Evolutionary conservation across 192 early-diverging fungal species (phyloP), one percentile per base, ranked within the genome.

Genomic region (Phlyctochytrium arcticum): DNA sequence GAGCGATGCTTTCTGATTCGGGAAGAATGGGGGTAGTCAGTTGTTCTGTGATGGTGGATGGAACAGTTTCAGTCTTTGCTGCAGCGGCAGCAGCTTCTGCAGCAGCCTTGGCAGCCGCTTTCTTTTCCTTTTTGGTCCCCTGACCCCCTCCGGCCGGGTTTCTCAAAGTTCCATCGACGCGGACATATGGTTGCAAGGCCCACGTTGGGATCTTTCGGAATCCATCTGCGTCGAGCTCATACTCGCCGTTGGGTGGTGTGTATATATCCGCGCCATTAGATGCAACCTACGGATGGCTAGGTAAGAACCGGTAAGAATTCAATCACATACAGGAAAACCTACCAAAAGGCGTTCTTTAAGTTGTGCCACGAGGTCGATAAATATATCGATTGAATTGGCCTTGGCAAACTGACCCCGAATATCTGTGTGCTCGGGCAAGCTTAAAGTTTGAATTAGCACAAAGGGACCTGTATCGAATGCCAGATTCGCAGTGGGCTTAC

Each of bases 361-460:
- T 15, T 79, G 73, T 33, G 80, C 62, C 1, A 87, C 76, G 0
- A 89, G 76, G 3, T 64, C 74, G 36, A 71, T 61, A 50, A 92
- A 80, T 0, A 80, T 88, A 2, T 89, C 88, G 31, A 86, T 54
- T 0, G 75, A 77, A 31, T 71, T 67, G 6, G 82, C 86, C 7
- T 78, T 74, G 0, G 77, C 90, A 26, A 98, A 77, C 36, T 74
- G 73, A 23, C 85, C 80, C 30, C 96, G 84, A 26, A 96, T 65
- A 60, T 95, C 96, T 2, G 87, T 84, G 69, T 94, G 88, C 9
- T 84, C 72, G 3, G 83, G 79, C 29, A 98, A 72, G 61, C 87
- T 87, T 6, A 47, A n/a, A 6, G 15, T 59, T 6, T 8, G 6
- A 9, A 19, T 49, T 44, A 44, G 39, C 12, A 0, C 15, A 19